A percentile compares a stretch with the other conserved stretches of the same genome.
Evolutionary conservation across 768 basidiomycete genomes (phyloP).

Genomic region (Phylloporus sp.): DNA sequence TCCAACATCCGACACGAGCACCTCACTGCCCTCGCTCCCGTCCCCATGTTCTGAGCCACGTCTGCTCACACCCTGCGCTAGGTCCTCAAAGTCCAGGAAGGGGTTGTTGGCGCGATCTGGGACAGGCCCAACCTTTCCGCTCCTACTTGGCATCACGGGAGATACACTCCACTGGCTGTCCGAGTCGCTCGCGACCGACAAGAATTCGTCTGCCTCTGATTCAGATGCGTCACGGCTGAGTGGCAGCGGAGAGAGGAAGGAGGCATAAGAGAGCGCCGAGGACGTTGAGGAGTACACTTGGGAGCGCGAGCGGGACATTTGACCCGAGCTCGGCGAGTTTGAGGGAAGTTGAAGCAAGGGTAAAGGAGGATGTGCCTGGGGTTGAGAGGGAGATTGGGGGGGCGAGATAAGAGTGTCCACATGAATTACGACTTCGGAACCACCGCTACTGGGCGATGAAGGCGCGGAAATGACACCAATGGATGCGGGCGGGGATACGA

Average conservation of each 20-base stretch:
- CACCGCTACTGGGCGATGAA: slow-evolving; percentile 17
- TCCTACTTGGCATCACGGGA: not conserved
- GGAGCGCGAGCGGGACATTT: slow-evolving; percentile 6
- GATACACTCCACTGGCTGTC: slow-evolving; percentile 14
- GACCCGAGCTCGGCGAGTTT: not conserved
- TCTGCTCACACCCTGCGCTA: not conserved
- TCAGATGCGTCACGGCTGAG: slow-evolving; percentile 15
- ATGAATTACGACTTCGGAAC: slow-evolving; percentile 13
- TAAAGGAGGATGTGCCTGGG: not conserved
- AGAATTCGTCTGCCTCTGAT: slow-evolving; percentile 24
- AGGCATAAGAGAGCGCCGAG: slow-evolving; percentile 18
- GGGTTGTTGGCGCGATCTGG: slow-evolving; percentile 15
- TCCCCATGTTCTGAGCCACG: slow-evolving; percentile 1
- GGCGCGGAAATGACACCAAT: slow-evolving; percentile 20
- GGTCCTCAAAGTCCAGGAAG: slow-evolving; percentile 23
- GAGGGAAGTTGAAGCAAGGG: slow-evolving; percentile 17
- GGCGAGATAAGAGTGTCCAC: not conserved
- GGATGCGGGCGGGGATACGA: slow-evolving; percentile 24
- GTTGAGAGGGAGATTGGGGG: not conserved
- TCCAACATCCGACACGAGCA: slow-evolving; percentile 7
- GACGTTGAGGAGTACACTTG: slow-evolving; percentile 7
- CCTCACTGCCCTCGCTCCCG: slow-evolving; percentile 21
- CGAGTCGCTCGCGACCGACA: slow-evolving; percentile 21
- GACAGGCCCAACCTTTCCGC: not conserved
- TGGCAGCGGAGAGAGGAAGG: slow-evolving; percentile 25